These are phyloP conservation scores for Penicillium sp. DNA, from an alignment of 2,329 filamentous ascomycete species.

Conservation along the genomic window DNA sequence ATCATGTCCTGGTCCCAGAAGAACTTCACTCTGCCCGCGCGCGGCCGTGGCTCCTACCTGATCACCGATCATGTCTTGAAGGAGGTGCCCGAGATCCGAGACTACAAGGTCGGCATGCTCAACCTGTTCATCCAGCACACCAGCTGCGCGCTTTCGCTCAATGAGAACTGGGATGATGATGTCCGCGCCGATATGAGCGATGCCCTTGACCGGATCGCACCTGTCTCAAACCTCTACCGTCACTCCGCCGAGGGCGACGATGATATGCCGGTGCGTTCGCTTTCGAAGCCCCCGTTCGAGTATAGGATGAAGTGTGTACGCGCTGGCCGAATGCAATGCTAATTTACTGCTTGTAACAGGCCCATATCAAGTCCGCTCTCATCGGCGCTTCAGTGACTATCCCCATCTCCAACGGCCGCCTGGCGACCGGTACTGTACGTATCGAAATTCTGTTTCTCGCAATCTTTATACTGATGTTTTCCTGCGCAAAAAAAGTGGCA, in stretches of 20 bases:
- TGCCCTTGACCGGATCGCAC: constrained; percentile 84
- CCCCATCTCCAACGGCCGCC: constrained; percentile 80
- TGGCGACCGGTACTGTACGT: constrained; percentile 59
- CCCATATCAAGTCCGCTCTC: constrained; percentile 88
- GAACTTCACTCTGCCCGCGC: constrained; percentile 72
- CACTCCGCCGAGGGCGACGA: constrained; percentile 85
- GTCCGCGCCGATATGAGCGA: constrained; percentile 94
- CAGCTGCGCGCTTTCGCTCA: constrained; percentile 82
- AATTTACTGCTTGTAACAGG: constrained; percentile 47
- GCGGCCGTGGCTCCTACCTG: constrained; percentile 81
- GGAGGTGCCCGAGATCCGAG: constrained; percentile 72
- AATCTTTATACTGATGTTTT: background rate
- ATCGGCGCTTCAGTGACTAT: constrained; percentile 87
- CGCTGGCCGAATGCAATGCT: background rate
- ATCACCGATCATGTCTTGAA: constrained; percentile 73
- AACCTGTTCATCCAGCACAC: constrained; percentile 96
- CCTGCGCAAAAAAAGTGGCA: constrained; percentile 38
- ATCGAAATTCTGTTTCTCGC: background rate
- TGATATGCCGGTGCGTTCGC: constrained; percentile 77
- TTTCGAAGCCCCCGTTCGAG: constrained; percentile 2
- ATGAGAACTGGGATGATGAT: constrained; percentile 86
- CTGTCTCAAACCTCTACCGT: constrained; percentile 76
- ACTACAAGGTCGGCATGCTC: constrained; percentile 82
- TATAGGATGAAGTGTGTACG: background rate
- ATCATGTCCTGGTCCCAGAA: constrained; percentile 77